phyloP scores from a whole-genome alignment of 2,329 filamentous ascomycete genomes.

The Venturia oleaginea region DNA sequence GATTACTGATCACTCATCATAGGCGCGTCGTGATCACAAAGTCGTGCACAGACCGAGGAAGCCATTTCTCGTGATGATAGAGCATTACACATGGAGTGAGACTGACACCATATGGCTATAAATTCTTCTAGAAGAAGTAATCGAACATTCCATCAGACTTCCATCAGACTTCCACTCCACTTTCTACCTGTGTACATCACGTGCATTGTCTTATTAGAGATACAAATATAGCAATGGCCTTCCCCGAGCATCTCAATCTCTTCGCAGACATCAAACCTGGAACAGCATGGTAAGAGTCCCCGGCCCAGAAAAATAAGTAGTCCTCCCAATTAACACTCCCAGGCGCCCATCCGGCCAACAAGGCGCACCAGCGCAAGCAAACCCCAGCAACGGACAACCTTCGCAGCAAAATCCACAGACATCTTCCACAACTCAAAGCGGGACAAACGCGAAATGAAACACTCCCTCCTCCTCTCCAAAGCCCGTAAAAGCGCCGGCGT shows the following conservation, averaged over 20 bases:
- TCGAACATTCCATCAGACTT: neutral
- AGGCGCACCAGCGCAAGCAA: neutral
- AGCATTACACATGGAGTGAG: neutral
- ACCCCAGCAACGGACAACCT: constrained; percentile 11
- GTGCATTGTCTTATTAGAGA: neutral
- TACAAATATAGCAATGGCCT: neutral
- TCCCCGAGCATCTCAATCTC: neutral
- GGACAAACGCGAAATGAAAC: constrained; percentile 76
- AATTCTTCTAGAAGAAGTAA: neutral
- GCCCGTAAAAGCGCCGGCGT: constrained; percentile 52
- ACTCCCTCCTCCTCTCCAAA: constrained; percentile 67
- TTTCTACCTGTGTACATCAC: neutral
- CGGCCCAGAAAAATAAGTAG: neutral
- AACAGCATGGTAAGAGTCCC: neutral
- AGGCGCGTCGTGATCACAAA: constrained; percentile 1
- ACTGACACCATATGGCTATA: neutral
- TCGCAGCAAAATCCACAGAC: neutral
- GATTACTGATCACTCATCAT: neutral
- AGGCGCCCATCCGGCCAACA: constrained; percentile 12
- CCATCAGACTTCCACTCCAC: neutral
- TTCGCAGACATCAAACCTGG: neutral
- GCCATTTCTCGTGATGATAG: neutral
- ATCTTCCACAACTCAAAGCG: constrained; percentile 64
- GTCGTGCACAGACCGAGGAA: neutral
- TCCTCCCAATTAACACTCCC: neutral